Percentiles rank a stretch among this genome's conserved stretches.
Evolutionary conservation across 176 grass and related monocot genomes (phyloP).

Genomic region (Olyra latifolia): DNA sequence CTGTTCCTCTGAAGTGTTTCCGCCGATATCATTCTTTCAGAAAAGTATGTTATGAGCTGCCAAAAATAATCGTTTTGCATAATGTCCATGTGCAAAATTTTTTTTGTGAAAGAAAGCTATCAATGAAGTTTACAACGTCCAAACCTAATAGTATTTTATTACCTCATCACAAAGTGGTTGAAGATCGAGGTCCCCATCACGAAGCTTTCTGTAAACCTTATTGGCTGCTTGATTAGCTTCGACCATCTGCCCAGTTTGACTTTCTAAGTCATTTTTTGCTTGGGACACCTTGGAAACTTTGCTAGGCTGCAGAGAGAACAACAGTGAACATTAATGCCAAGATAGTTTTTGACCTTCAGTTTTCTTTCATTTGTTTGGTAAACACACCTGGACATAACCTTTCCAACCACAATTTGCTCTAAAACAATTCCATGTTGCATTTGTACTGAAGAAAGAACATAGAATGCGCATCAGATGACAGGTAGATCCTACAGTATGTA

Average conservation of each 20-base stretch:
- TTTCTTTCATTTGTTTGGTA: slow-evolving; percentile 10
- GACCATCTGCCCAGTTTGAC: slow-evolving; percentile 28
- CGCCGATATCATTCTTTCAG: slow-evolving; percentile 65
- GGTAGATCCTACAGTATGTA: background rate
- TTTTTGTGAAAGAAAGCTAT: slow-evolving; percentile 19
- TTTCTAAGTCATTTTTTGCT: slow-evolving; percentile 26
- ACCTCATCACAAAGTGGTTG: slow-evolving; percentile 78
- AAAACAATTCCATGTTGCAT: slow-evolving; percentile 73
- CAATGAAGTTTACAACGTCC: background rate
- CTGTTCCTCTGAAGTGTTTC: slow-evolving; percentile 74
- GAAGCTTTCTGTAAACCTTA: slow-evolving; percentile 59
- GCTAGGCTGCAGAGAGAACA: slow-evolving; percentile 43
- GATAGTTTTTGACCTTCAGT: slow-evolving; percentile 10
- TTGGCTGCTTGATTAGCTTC: slow-evolving; percentile 19
- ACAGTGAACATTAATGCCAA: background rate
- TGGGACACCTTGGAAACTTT: slow-evolving; percentile 17
- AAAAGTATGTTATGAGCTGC: slow-evolving; percentile 84
- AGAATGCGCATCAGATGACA: slow-evolving; percentile 15
- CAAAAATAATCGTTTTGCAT: slow-evolving; percentile 35
- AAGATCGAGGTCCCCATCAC: slow-evolving; percentile 60
- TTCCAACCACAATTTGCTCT: slow-evolving; percentile 80
- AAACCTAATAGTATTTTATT: background rate
- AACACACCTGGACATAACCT: slow-evolving; percentile 50
- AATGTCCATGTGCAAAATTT: slow-evolving; percentile 33
- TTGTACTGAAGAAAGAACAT: slow-evolving; percentile 44